Percentiles rank a stretch among this genome's conserved stretches.
Conservation (phyloP, 257 asterid genomes). For the Eustoma russellianum region DNA sequence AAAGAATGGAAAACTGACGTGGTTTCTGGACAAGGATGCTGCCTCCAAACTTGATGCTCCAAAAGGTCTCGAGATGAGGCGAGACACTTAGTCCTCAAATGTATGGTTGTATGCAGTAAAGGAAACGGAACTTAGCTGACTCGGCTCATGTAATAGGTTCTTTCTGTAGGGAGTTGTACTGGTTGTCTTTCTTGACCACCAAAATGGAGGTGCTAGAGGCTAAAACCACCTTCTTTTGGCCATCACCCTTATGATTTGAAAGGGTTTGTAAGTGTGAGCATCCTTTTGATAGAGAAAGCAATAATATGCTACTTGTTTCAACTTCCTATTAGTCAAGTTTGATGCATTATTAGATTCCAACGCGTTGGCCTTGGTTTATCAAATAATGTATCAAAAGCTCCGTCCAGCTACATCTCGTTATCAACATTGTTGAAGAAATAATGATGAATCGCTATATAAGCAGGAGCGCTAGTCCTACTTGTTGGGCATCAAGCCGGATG, state of each 20-base stretch:
- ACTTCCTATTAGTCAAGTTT: too few relatives aligned
- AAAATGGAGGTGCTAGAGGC: background rate
- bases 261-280: constrained; percentile 22
- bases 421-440: too few relatives aligned
- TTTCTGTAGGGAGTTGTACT: background rate
- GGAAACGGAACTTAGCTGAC: constrained; percentile 14
- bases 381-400: too few relatives aligned
- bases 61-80: constrained; percentile 36
- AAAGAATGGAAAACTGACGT: constrained; percentile 52
- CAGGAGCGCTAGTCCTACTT: too few relatives aligned
- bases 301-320: too few relatives aligned
- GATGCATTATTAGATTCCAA: too few relatives aligned
- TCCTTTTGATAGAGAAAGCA: constrained; percentile 12
- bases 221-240: constrained; percentile 9
- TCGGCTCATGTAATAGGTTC: constrained; percentile 5
- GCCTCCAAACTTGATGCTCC: constrained; percentile 49
- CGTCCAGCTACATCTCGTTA: too few relatives aligned
- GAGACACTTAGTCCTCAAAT: constrained; percentile 10
- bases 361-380: too few relatives aligned
- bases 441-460: too few relatives aligned
- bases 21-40: constrained; percentile 77
- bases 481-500: too few relatives aligned
- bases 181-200: too few relatives aligned
- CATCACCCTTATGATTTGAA: constrained; percentile 10
- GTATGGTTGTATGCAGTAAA: constrained; percentile 29